Percentiles rank a stretch among this genome's conserved stretches.
These are phyloP conservation scores for Rhizopogon vesiculosus DNA, from an alignment of 768 basidiomycete species.

Conservation along the genomic window DNA sequence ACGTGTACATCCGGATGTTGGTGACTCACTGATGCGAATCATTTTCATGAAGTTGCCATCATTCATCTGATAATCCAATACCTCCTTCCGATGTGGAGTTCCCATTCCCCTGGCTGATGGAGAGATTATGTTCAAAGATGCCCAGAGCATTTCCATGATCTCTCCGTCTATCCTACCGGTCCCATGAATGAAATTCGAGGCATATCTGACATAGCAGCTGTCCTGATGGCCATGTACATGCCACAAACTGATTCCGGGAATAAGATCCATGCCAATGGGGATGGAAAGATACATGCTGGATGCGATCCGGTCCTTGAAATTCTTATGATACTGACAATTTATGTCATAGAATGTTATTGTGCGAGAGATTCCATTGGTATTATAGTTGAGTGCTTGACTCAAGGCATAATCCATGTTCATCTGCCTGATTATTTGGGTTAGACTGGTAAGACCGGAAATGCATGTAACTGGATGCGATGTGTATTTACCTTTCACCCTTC, in stretches of 20 bases:
- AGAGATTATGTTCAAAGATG: not conserved
- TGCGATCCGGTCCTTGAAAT: constrained; percentile 7
- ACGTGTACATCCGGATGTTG: not conserved
- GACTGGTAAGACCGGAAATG: too few relatives aligned
- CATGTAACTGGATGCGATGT: too few relatives aligned
- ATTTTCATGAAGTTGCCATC: constrained; percentile 23
- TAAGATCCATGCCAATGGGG: not conserved
- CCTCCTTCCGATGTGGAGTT: constrained; percentile 5
- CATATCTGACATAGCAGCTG: not conserved
- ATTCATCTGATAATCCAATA: constrained; percentile 18
- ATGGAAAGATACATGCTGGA: not conserved
- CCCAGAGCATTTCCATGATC: constrained; percentile 4
- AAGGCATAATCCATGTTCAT: constrained; percentile 25
- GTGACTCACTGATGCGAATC: constrained; percentile 7
- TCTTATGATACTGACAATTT: constrained; percentile 19
- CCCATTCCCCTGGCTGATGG: not conserved
- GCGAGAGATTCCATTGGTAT: not conserved
- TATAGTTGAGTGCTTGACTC: constrained; percentile 14
- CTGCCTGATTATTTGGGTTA: constrained; percentile 10
- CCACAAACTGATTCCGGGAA: constrained; percentile 3
- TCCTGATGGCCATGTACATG: constrained; percentile 4
- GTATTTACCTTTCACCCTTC: constrained; percentile 20
- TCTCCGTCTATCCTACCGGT: constrained; percentile 1
- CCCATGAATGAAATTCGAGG: not conserved
- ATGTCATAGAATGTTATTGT: constrained; percentile 23